Base-by-base conservation (phyloP, 768 basidiomycete species). In the Termitomyces sp. region DNA sequence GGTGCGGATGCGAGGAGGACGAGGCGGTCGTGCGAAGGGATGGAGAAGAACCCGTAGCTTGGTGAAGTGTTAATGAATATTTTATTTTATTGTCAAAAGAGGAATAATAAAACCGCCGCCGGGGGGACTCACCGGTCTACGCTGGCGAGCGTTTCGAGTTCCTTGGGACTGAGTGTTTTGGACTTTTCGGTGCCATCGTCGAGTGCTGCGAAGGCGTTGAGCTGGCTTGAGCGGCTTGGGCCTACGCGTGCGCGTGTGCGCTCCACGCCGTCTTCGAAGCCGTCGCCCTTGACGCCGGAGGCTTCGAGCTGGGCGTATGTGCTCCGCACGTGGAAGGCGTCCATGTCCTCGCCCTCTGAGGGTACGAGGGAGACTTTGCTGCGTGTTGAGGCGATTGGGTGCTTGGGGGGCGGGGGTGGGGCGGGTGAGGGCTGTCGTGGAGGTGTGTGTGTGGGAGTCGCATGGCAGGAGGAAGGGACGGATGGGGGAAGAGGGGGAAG, bases 261-360 rank as follows among this genome's bases (percentile, higher is more conserved):
- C 75, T 98, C 96, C 7, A 96, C 82, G 40, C 96, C 96, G 66
- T 96, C 94, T 67, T 94, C 91, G 74, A 88, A 93, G 0, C 96
- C 96, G 70, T 98, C 96, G 3, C 96, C 95, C 69, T 86, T 90
- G 40, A 98, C 96, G n/a, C 96, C 96, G 46, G 83, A 83, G 11
- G 83, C 76, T 53, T 98, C 94, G n/a, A 98, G 81, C 64, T 91
- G 84, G 0, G 95, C 96, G 70, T 98, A 96, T 0, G 92, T 93
- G 62, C 82, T 88, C 44, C 93, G 84, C 7, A 96, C 90, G 72
- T 92, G 88, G 67, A 91, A 91, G 7, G 89, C 83, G 70, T 94
- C 92, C 59, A 85, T 70, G 67, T 94, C 92, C 72, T 94, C 92
- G 32, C 89, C 89, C 66, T 88, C 88, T 6, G 89, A 89, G 1